Conservation (phyloP, 2,329 filamentous ascomycete genomes). For the Phyllosticta ampelicida region DNA sequence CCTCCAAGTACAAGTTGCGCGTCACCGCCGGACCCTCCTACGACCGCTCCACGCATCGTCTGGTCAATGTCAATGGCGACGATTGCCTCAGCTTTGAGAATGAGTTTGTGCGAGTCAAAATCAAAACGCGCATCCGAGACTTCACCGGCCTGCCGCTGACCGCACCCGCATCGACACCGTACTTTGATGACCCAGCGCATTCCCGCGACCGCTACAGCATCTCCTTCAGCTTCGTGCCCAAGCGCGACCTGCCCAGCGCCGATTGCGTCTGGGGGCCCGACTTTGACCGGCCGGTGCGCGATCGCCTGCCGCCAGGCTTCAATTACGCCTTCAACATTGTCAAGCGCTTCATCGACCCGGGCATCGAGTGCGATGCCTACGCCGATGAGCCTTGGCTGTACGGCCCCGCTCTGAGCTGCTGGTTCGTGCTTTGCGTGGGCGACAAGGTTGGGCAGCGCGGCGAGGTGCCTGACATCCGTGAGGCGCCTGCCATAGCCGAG, state of each 20-base stretch:
- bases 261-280: conserved; percentile 27
- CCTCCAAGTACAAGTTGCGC: conserved; percentile 25
- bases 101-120: conserved; percentile 20
- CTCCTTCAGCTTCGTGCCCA: conserved; percentile 27
- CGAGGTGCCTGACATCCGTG: background rate
- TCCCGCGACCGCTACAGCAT: conserved; percentile 26
- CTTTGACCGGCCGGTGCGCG: conserved; percentile 25
- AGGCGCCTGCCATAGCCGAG: conserved; percentile 26
- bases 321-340: conserved; percentile 27
- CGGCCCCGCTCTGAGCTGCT: conserved; percentile 25
- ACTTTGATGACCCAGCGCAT: conserved; percentile 24
- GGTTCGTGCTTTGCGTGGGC: conserved; percentile 24
- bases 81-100: conserved; percentile 19
- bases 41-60: conserved; percentile 20
- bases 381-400: conserved; percentile 28
- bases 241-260: conserved; percentile 19
- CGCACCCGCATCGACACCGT: conserved; percentile 19
- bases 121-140: conserved; percentile 26
- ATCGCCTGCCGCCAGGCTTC: conserved; percentile 28
- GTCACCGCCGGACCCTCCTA: conserved; percentile 28
- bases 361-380: conserved; percentile 26
- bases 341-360: conserved; percentile 26
- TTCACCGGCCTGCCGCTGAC: conserved; percentile 18
- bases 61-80: conserved; percentile 23
- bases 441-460: conserved; percentile 11